Base-by-base conservation (phyloP, 2,329 filamentous ascomycete genomes). In the Aspergillus tamarii region DNA sequence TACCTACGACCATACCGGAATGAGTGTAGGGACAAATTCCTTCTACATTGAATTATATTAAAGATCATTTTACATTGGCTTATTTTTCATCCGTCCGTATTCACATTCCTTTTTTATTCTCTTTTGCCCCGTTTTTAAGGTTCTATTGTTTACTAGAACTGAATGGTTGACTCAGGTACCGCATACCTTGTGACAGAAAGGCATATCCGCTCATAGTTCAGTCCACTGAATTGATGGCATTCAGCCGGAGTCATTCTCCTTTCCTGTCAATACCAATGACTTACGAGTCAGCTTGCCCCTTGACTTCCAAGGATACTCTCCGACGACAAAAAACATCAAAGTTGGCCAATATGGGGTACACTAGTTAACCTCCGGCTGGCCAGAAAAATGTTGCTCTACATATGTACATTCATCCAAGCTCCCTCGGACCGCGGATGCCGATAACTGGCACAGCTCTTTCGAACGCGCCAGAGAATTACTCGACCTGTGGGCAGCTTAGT, bases 91-190 rank as follows among this genome's bases (percentile, higher is more conserved):
- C 50, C 26, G 6, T 34, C 16, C 45, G 23, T 26, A 48, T 32
- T 53, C 26, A 53, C 39, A 41, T 32, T 53, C 12, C 19, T 21
- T 54, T 36, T 26, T 14, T 16, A 34, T 32, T 30, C 9, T 52
- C 23, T 52, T 14, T 23, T 41, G 16, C 39, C 39, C 19, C 21
- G 11, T 0, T 39, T 55, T 55, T 36, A 55, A 55, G 52, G 48
- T 52, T 55, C 30, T 39, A 55, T 55, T 39, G 21, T 55, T 55
- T 23, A 55, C n/a, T 28, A 26, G 43, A 54, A 54, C 30, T 54
- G 19, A 32, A 36, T n/a, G 30, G 30, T 55, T 55, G 32, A 55
- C 52, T 55, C 52, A 55, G 52, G 52, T 39, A 55, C 52, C 52
- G 52, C 52, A 39, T 55, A 55, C 21, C 52, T 55, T n/a, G 21